Conservation (phyloP, 139 green algal genomes). For the Marvania coccoides region DNA sequence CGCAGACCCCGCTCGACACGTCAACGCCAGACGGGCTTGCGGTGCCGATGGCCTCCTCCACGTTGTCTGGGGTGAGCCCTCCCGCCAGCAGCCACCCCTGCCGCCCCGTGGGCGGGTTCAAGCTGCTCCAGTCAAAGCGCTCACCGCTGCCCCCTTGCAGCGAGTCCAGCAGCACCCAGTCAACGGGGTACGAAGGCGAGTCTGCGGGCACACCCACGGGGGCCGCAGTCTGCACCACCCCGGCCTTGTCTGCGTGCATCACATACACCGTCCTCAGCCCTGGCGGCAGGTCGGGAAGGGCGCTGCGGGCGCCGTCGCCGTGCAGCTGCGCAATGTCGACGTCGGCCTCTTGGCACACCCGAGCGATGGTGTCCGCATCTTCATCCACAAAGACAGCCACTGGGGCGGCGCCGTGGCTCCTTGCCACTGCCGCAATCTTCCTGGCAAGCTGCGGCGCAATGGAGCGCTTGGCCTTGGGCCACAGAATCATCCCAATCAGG, state of each 20-base stretch:
- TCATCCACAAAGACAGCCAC: conserved; percentile 88
- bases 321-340: conserved; percentile 63
- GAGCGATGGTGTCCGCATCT: conserved; percentile 49
- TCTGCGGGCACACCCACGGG: too few species aligned
- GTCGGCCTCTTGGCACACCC: conserved; percentile 29
- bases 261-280: conserved; percentile 63
- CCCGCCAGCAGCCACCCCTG: conserved; percentile 74
- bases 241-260: conserved; percentile 45
- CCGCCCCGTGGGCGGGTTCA: conserved; percentile 14
- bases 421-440: conserved; percentile 46
- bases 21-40: conserved; percentile 60
- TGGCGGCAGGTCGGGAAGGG: conserved; percentile 22
- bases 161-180: conserved; percentile 76
- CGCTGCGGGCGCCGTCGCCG: conserved; percentile 38
- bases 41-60: conserved; percentile 48
- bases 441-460: conserved; percentile 42
- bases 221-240: conserved; percentile 39
- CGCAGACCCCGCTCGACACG: conserved; percentile 73
- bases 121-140: conserved; percentile 47
- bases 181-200: background rate
- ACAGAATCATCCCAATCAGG: conserved; percentile 78
- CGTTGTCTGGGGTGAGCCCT: conserved; percentile 59
- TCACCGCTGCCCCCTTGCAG: conserved; percentile 61
- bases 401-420: conserved; percentile 31
- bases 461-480: conserved; percentile 68